These are phyloP conservation scores for Yamadazyma sp. DNA, from an alignment of 1,139 yeast genomes.

Conservation along the genomic window DNA sequence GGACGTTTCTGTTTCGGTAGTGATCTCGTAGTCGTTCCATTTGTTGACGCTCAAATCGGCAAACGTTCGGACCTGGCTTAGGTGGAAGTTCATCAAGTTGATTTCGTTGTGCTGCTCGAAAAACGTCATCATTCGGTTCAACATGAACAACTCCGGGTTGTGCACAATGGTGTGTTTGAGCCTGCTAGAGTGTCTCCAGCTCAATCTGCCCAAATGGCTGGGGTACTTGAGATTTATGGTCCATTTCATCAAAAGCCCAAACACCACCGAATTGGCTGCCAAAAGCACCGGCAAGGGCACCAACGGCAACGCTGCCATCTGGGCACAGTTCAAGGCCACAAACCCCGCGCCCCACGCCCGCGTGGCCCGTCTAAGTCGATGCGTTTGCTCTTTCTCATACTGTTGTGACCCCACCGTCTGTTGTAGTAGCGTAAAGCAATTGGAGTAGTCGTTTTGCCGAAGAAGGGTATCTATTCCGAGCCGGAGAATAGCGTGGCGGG, in stretches of 20 bases:
- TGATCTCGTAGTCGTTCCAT: constrained; percentile 28
- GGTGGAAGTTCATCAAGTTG: constrained; percentile 39
- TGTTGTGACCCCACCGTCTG: constrained; percentile 15
- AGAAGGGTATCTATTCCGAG: constrained; percentile 25
- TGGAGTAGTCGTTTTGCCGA: constrained; percentile 33
- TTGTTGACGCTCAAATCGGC: constrained; percentile 20
- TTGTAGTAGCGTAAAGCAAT: constrained; percentile 33
- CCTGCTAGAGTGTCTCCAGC: constrained; percentile 36
- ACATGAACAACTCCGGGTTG: constrained; percentile 27
- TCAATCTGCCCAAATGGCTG: constrained; percentile 26
- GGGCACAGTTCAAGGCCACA: constrained; percentile 1
- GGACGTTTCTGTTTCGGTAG: constrained; percentile 10
- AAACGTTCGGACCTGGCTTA: constrained; percentile 28
- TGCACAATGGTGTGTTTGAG: constrained; percentile 23
- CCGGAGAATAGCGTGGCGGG: constrained; percentile 14
- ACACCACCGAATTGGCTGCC: constrained; percentile 1
- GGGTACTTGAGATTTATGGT: constrained; percentile 16
- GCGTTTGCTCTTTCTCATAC: background rate
- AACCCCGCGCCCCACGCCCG: constrained; percentile 1
- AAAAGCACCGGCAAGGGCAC: constrained; percentile 4
- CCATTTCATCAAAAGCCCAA: constrained; percentile 3
- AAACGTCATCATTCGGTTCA: constrained; percentile 35
- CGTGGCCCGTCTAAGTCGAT: no score
- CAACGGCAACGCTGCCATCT: constrained; percentile 4
- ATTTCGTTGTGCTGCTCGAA: constrained; percentile 44